Base-by-base conservation (phyloP, 2,329 filamentous ascomycete species). In the Orbilia blumenaviensis region DNA sequence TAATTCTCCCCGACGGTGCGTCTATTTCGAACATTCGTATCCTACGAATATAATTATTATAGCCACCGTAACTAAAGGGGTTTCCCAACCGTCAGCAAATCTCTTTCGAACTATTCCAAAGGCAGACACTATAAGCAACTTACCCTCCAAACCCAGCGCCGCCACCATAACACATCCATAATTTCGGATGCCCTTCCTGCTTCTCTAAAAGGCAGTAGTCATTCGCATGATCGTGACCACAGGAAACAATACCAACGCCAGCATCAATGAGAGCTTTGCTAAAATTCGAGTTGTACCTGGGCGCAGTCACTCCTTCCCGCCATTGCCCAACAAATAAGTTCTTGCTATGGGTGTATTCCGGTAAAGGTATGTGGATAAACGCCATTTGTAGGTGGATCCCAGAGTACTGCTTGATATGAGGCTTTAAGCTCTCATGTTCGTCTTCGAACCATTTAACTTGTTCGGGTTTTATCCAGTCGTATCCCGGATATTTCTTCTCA, bases 81-180 rank as follows among this genome's bases (percentile, higher is more conserved):
- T 38, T 38, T 25, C 52, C 52, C 16, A 63, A 56, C 38, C 7
- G 46, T 69, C 36, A 76, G 56, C 48, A n/a, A 18, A 42, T 16
- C 27, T 44, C n/a, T 25, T 36, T 36, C 32, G 2, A 36, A 42
- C n/a, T n/a, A n/a, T n/a, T n/a, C n/a, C n/a, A 25, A 16, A 52
- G n/a, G 8, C 32, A 18, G 21, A 42, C 14, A 52, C 1, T 16
- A 34, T 6, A 7, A 44, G 14, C 36, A 50, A 29, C 54, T 48
- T 42, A 99, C 0, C 95, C 95, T 66, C 95, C 95, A 80, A 99
- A 97, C 0, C 95, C 95, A 27, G 90, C 89, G 25, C 92, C 95
- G 32, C 95, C 95, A 7, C 90, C 94, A 83, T 98, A 98, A 85
- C 95, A 99, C 94, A 99, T 97, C 95, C 95, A 99, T 1, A 98